Evolutionary conservation across 177 flowering plant genomes (phyloP).

Genomic region (Vitis hybrid): DNA sequence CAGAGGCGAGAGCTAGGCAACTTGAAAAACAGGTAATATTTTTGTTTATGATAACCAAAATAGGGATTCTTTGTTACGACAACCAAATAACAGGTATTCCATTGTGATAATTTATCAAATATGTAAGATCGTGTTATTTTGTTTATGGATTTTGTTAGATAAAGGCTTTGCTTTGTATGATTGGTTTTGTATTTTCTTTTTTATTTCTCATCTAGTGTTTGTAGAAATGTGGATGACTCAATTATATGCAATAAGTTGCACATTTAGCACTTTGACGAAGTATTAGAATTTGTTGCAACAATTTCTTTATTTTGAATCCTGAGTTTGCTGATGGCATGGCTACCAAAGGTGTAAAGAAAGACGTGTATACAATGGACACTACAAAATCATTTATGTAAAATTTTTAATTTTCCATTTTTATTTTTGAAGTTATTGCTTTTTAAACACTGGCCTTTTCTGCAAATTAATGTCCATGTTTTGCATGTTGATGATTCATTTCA

Average conservation of each 20-base stretch:
- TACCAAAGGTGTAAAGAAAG: too few relatives aligned
- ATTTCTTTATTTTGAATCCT: too few relatives aligned
- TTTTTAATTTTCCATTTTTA: neutral
- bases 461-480: neutral
- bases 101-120: neutral
- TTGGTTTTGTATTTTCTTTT: neutral
- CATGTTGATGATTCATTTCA: neutral
- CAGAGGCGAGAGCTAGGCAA: conserved; percentile 76
- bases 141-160: neutral
- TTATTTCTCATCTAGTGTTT: neutral
- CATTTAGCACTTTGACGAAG: too few relatives aligned
- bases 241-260: neutral
- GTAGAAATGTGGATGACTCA: neutral
- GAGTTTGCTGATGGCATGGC: too few relatives aligned
- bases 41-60: neutral
- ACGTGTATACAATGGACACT: too few relatives aligned
- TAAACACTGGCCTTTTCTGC: neutral
- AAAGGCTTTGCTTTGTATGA: too few relatives aligned
- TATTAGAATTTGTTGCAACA: too few relatives aligned
- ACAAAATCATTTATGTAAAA: neutral
- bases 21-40: conserved; percentile 77
- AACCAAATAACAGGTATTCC: neutral
- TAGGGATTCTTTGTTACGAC: neutral
- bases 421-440: neutral
- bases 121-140: neutral